These are phyloP conservation scores for Collariella sp. DNA, from an alignment of 495 filamentous ascomycete genomes.

Conservation along the genomic window DNA sequence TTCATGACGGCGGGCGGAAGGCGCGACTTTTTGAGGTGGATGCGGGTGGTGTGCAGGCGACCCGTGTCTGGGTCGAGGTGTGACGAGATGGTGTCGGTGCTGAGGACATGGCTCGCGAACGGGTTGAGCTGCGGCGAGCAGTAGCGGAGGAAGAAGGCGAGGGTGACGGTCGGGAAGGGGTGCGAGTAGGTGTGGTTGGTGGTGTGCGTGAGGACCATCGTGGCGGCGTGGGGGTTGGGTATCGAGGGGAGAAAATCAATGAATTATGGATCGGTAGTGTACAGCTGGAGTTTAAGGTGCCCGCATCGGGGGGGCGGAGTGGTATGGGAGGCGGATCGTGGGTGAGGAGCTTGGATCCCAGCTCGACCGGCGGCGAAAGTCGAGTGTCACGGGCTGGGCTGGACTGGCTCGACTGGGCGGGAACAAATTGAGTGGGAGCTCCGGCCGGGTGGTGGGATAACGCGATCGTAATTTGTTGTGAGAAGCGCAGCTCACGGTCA, in stretches of 20 bases:
- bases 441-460: not conserved
- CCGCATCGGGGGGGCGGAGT: not conserved
- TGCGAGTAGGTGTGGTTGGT: conserved; percentile 84
- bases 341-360: conserved; percentile 12
- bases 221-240: conserved; percentile 7
- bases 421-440: not conserved
- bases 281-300: not conserved
- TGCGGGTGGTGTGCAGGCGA: conserved; percentile 74
- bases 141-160: conserved; percentile 98
- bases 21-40: conserved; percentile 91
- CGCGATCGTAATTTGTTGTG: not conserved
- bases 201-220: conserved; percentile 55
- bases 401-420: no score
- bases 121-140: conserved; percentile 68
- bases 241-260: no score
- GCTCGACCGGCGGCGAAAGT: conserved; percentile 6
- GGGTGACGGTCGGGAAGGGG: conserved; percentile 78
- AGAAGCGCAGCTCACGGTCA: conserved; percentile 20
- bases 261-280: not conserved
- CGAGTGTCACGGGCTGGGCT: not conserved
- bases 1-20: conserved; percentile 76
- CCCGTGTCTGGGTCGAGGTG: conserved; percentile 71
- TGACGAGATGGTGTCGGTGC: conserved; percentile 88
- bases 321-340: not conserved
- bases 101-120: conserved; percentile 88